Base-by-base conservation (phyloP, 2,329 filamentous ascomycete species). In the Cryphonectria radicalis region DNA sequence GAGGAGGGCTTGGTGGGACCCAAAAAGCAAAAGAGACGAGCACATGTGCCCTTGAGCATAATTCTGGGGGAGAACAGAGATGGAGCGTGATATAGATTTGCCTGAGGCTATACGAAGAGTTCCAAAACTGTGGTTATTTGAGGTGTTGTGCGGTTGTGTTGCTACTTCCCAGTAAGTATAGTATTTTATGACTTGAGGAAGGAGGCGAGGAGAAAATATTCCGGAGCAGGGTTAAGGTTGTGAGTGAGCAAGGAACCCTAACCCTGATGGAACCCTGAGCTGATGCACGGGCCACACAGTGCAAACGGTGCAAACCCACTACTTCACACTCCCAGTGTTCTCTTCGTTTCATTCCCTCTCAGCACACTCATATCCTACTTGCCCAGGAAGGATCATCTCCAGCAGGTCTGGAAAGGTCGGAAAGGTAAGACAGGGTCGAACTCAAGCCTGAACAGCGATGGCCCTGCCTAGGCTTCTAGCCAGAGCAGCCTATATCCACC, bases 401-500 rank as follows among this genome's bases (percentile, higher is more conserved):
- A 62, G 35, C 59, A 25, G 59, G 59, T 13, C 59, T 62, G 59
- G 10, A 10, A 37, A 62, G 32, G 32, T 32, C 3, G 32, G 4
- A 32, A 32, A 32, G 59, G 25, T 46, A 46, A 42, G 14, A 19
- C 1, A 11, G 4, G 17, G 19, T 63, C 60, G 3, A 37, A 28
- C 2, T n/a, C n/a, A 57, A 60, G 60, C 22, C 5, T 4, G 8
- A 42, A 22, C 28, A 17, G 11, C 1, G 7, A 73, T 71, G 66
- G 46, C 60, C 25, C 28, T 77, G 22, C 77, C 77, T 1, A 76
- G 73, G 63, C 74, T 79, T 4, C 78, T 77, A 1, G 59, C 72
- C 4, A 75, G 75, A 46, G 78, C 76, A 13, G 76, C 75, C 1
- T 78, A 79, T 67, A 66, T 79, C 19, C 70, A 68, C 63, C 70